Base-by-base conservation (phyloP, 2,329 filamentous ascomycete species). In the Aspergillus sp. region DNA sequence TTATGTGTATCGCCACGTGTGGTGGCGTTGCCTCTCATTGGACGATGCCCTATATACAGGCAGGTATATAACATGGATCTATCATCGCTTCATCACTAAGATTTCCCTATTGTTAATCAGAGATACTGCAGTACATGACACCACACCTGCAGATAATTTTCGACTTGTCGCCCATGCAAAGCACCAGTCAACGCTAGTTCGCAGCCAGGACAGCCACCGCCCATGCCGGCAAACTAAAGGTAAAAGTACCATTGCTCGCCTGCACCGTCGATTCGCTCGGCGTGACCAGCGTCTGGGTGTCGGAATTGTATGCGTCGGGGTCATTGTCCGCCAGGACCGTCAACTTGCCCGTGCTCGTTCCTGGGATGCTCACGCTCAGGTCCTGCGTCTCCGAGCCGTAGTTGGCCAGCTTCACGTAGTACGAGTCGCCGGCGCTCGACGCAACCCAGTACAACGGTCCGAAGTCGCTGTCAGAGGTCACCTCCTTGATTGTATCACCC, bases 391-490 rank as follows among this genome's bases (percentile, higher is more conserved):
- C 17, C 4, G 41, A 45, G 17, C 41, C 65, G 30, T 69, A 70
- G 58, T 70, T 70, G 28, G 69, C 67, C 30, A 70, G 41, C 57
- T 70, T 70, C 25, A 70, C 64, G 38, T 61, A 65, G 59, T 68
- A 69, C 0, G 54, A 58, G 43, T 59, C 55, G 5, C 55, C 41
- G 8, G 64, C 55, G 36, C 61, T 68, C 9, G 67, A 68, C 2
- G 70, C 67, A 9, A 69, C 69, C 72, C 72, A 73, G 61, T 71
- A 74, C 23, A 74, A 60, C 10, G 67, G 68, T 4, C 67, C 68
- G 50, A 70, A 70, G 15, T 48, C 56, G 4, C 61, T 54, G 25
- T 67, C 63, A 3, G 65, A 67, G 3, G 58, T 67, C 2, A 69
- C 65, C 5, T 67, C 60, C 21, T 67, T 65, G 32, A 69, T 68